Evolutionary conservation across 345 rosid genomes (phyloP), one percentile per base, ranked within the genome.

Genomic region (Gossypium mustelinum): DNA sequence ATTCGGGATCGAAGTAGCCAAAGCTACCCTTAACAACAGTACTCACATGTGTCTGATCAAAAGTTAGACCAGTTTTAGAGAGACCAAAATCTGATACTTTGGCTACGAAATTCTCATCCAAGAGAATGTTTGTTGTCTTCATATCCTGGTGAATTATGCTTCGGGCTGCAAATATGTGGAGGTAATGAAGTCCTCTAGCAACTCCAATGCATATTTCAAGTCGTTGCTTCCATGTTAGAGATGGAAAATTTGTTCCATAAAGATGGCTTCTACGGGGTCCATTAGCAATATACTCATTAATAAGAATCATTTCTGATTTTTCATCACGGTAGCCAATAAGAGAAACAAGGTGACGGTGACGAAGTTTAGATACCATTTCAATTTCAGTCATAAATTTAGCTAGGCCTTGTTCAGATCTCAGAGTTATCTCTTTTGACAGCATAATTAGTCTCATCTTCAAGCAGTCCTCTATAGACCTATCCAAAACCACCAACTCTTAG

Each of bases 11-110:
- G 0, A 95, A 91, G 80, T 95, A 95, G 47, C 99, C 98, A 25
- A 95, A 95, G 80, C 99, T 95, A 68, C 99, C 98, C 85, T 95
- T 95, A n/a, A 95, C 99, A 2, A 94, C 99, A 6, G 99, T 95
- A 75, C 97, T 95, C 59, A 95, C 99, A 73, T 95, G 99, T 1
- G 98, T 93, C 79, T 95, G 98, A 80, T 93, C 97, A 2, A 95
- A 78, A 56, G 97, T 71, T 14, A 97, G 98, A 4, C 98, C 98
- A 4, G 94, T 80, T 88, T 95, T 95, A 7, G 99, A 95, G 50
- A 95, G 92, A 12, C 99, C 99, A 27, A 95, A 95, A 79, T 95
- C 98, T 3, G 99, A 96, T 27, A 93, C 99, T 79, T 95, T 95
- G 29, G 99, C 99, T 0, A 93, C 98, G 54, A 91, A 84, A 72